These are phyloP conservation scores for Jackrogersella multiformis DNA, from an alignment of 495 filamentous ascomycete species.

Conservation along the genomic window DNA sequence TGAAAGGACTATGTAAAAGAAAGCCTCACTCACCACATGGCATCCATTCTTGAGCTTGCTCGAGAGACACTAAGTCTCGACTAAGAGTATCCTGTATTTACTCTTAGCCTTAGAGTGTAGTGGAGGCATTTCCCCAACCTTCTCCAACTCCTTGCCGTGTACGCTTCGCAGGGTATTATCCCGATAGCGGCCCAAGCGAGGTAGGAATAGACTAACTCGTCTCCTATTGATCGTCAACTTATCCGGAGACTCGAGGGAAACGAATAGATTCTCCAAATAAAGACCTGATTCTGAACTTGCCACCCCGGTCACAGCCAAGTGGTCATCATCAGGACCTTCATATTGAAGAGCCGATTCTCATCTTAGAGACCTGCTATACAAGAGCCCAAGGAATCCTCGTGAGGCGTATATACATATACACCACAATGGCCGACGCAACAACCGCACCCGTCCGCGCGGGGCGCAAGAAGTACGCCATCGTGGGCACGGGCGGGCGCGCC, in stretches of 20 bases:
- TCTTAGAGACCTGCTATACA: no score
- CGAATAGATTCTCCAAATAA: not conserved
- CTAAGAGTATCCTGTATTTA: constrained; percentile 11
- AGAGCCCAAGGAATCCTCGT: no score
- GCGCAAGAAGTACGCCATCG: constrained; percentile 53
- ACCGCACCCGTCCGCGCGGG: constrained; percentile 19
- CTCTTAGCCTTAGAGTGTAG: constrained; percentile 1
- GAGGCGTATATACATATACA: not conserved
- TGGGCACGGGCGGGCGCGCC: constrained; percentile 57
- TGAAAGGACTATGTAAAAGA: not conserved
- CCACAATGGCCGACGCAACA: constrained; percentile 32
- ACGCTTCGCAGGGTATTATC: constrained; percentile 22
- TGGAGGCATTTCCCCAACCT: constrained; percentile 22
- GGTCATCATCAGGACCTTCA: no score
- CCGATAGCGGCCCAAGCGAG: constrained; percentile 27
- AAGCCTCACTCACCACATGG: not conserved
- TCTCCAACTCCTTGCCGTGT: constrained; percentile 24
- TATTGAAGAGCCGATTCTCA: no score
- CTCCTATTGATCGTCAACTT: not conserved
- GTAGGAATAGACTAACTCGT: constrained; percentile 5
- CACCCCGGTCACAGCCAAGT: no score
- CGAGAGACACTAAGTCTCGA: constrained; percentile 1
- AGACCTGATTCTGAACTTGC: not conserved
- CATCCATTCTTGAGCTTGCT: constrained; percentile 3
- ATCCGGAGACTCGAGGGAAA: not conserved